Percentiles rank a stretch among this genome's conserved stretches.
Evolutionary conservation across 164 flowering plant species (phyloP).

Genomic region (Sextonia rubra): DNA sequence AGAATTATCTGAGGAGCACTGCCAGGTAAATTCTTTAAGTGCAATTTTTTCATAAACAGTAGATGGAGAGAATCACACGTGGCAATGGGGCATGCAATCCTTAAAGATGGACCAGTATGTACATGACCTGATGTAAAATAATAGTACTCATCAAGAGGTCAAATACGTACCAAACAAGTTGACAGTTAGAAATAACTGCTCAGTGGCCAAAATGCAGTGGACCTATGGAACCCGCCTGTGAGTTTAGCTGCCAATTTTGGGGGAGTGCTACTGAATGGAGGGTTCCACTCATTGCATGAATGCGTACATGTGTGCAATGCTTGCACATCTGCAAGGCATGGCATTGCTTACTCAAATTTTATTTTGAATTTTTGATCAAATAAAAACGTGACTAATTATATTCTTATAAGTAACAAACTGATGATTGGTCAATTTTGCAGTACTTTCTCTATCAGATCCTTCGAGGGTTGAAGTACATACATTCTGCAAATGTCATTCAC

Average conservation of each 20-base stretch:
- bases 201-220: background rate
- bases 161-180: too few relatives aligned
- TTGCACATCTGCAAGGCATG: background rate
- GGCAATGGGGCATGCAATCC: background rate
- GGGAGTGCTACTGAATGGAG: background rate
- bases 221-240: background rate
- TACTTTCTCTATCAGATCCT: conserved; percentile 93
- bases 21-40: conserved; percentile 50
- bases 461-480: conserved; percentile 87
- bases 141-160: too few relatives aligned
- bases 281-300: background rate
- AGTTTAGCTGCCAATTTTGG: background rate
- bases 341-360: background rate
- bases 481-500: conserved; percentile 89
- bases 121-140: too few relatives aligned
- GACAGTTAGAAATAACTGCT: background rate
- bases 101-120: background rate
- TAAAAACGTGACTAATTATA: background rate
- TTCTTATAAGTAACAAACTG: background rate
- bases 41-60: too few relatives aligned
- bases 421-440: conserved; percentile 39
- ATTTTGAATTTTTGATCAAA: too few relatives aligned
- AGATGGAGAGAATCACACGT: background rate
- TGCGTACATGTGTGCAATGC: background rate
- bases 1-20: conserved; percentile 82